A percentile compares a stretch with the other conserved stretches of the same genome.
phyloP scores from a whole-genome alignment of 2,329 filamentous ascomycete genomes.

The Hymenoscyphus scutula region DNA sequence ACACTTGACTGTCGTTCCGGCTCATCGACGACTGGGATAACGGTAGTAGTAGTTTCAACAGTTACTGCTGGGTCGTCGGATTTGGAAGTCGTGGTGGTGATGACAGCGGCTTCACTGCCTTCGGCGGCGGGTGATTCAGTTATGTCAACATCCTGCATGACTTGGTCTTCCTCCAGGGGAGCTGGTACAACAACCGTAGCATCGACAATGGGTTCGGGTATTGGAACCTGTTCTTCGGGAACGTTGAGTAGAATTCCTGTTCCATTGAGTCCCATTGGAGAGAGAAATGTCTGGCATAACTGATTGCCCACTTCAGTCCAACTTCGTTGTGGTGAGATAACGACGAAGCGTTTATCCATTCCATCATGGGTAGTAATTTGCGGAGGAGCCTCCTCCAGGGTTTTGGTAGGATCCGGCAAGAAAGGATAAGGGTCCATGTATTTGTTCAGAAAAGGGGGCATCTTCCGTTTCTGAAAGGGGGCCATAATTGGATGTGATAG shows the following conservation, averaged over 20 bases:
- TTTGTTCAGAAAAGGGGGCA: conserved; percentile 51
- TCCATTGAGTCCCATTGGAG: conserved; percentile 20
- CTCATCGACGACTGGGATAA: conserved; percentile 26
- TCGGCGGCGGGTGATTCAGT: conserved; percentile 27
- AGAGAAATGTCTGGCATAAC: conserved; percentile 25
- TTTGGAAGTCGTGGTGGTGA: conserved; percentile 21
- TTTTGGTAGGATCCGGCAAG: conserved; percentile 51
- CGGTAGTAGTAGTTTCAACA: conserved; percentile 25
- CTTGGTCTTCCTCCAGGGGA: conserved; percentile 23
- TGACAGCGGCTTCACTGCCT: conserved; percentile 18
- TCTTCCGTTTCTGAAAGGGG: conserved; percentile 52
- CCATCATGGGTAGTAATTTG: neutral
- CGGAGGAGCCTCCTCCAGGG: conserved; percentile 2
- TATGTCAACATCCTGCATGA: conserved; percentile 30
- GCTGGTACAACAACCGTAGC: neutral
- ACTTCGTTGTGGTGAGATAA: conserved; percentile 26
- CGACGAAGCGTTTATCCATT: conserved; percentile 18
- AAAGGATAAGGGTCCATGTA: conserved; percentile 62
- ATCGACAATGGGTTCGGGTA: conserved; percentile 5
- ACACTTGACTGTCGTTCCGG: conserved; percentile 18
- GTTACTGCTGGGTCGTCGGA: conserved; percentile 23
- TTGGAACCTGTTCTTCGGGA: conserved; percentile 17
- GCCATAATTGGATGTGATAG: conserved; percentile 60
- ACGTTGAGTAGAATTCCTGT: conserved; percentile 27
- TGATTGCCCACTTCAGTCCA: conserved; percentile 33